These are phyloP conservation scores for Lentithecium fluviatile DNA, from an alignment of 495 filamentous ascomycete species.

Conservation along the genomic window DNA sequence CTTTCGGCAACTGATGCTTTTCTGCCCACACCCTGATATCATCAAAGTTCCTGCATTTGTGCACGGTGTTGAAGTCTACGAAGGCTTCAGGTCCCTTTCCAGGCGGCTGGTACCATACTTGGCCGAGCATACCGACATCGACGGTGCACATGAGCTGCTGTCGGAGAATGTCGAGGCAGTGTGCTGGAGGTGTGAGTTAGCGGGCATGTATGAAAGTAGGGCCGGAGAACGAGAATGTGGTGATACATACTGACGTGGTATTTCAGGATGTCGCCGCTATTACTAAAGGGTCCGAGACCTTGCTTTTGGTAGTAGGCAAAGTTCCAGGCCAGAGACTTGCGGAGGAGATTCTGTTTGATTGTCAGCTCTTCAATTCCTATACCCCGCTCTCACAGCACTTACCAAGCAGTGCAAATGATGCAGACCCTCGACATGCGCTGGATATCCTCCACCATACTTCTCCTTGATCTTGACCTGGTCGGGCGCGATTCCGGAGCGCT, in stretches of 20 bases:
- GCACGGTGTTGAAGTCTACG: conserved; percentile 57
- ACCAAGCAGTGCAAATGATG: conserved; percentile 61
- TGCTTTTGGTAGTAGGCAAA: conserved; percentile 54
- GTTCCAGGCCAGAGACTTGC: conserved; percentile 58
- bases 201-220: not conserved
- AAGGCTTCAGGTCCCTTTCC: conserved; percentile 47
- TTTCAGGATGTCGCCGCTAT: conserved; percentile 50
- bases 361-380: not conserved
- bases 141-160: conserved; percentile 59
- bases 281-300: conserved; percentile 52
- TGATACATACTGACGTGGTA: conserved; percentile 45
- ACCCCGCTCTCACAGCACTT: not conserved
- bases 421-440: conserved; percentile 57
- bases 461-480: conserved; percentile 55
- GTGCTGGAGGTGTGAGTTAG: conserved; percentile 32
- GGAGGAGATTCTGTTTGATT: conserved; percentile 48
- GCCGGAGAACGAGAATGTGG: not conserved
- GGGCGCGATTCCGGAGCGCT: conserved; percentile 42
- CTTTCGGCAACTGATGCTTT: conserved; percentile 48
- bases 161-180: conserved; percentile 58
- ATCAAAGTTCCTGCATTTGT: conserved; percentile 58
- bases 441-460: conserved; percentile 56
- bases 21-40: conserved; percentile 54
- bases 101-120: conserved; percentile 52
- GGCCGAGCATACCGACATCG: conserved; percentile 55